Evolutionary conservation across 192 early-diverging fungal genomes (phyloP).

Genomic region (Geranomyces variabilis): DNA sequence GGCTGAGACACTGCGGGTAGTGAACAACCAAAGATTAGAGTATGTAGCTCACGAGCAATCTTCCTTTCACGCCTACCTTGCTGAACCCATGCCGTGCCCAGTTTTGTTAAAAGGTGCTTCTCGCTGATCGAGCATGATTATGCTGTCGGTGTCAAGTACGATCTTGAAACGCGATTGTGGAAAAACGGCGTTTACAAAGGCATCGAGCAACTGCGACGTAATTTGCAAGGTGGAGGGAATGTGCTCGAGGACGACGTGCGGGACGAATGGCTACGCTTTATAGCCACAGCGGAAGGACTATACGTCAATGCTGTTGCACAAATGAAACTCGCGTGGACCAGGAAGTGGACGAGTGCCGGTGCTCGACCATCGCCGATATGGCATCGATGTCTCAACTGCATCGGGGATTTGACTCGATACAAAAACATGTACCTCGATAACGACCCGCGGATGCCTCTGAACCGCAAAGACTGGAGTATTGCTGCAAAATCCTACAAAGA

Average conservation of each 20-base stretch:
- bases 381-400: slow-evolving; percentile 32
- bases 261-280: slow-evolving; percentile 31
- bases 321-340: slow-evolving; percentile 7
- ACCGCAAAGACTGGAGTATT: slow-evolving; percentile 28
- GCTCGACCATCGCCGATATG: slow-evolving; percentile 22
- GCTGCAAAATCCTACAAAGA: slow-evolving; percentile 31
- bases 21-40: neutral
- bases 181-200: slow-evolving; percentile 32
- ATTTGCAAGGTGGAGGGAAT: neutral
- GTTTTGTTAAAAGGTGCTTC: slow-evolving; percentile 14
- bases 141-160: slow-evolving; percentile 30
- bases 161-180: slow-evolving; percentile 45
- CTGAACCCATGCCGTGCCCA: neutral
- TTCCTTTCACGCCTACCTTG: neutral
- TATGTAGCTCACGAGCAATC: neutral
- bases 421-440: slow-evolving; percentile 15
- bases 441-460: neutral
- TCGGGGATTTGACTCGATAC: slow-evolving; percentile 47
- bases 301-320: slow-evolving; percentile 11
- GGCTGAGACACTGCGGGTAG: neutral
- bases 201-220: slow-evolving; percentile 11
- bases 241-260: slow-evolving; percentile 1
- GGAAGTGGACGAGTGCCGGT: slow-evolving; percentile 15
- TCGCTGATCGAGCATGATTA: slow-evolving; percentile 22
- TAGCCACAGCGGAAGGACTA: slow-evolving; percentile 24